A percentile compares a stretch with the other conserved stretches of the same genome.
Conservation (phyloP, 495 filamentous ascomycete genomes). For the Talaromyces ruber region DNA sequence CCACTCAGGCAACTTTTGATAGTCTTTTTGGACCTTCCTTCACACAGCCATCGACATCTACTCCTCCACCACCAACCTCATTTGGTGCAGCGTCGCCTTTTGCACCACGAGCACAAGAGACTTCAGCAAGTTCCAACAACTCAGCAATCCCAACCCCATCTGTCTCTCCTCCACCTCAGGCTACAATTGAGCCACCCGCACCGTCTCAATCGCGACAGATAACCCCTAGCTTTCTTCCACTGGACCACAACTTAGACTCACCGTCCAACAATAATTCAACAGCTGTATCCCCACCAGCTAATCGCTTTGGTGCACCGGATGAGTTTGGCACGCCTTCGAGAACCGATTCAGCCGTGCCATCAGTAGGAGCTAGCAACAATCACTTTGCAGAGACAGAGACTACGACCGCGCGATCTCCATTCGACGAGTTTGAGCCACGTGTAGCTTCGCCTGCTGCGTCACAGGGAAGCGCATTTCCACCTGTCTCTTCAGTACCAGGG, state of each 20-base stretch:
- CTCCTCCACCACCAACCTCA: constrained; percentile 52
- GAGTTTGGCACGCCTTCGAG: constrained; percentile 54
- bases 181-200: constrained; percentile 47
- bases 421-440: constrained; percentile 30
- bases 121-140: constrained; percentile 27
- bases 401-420: constrained; percentile 24
- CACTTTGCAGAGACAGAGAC: constrained; percentile 10
- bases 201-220: constrained; percentile 63
- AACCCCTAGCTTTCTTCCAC: constrained; percentile 61
- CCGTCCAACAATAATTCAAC: constrained; percentile 72
- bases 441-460: constrained; percentile 9
- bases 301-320: constrained; percentile 51
- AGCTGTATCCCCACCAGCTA: constrained; percentile 71
- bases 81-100: constrained; percentile 53
- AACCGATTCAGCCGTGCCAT: constrained; percentile 21
- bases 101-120: constrained; percentile 16
- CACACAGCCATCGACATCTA: constrained; percentile 30
- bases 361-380: not conserved
- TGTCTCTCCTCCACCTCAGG: constrained; percentile 50
- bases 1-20: constrained; percentile 69
- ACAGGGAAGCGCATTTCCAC: constrained; percentile 3
- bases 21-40: constrained; percentile 81
- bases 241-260: constrained; percentile 44
- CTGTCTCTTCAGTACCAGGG: not conserved
- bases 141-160: constrained; percentile 50